These are phyloP conservation scores for Chlorella sp. DNA, from an alignment of 139 green algal genomes.

Conservation along the genomic window DNA sequence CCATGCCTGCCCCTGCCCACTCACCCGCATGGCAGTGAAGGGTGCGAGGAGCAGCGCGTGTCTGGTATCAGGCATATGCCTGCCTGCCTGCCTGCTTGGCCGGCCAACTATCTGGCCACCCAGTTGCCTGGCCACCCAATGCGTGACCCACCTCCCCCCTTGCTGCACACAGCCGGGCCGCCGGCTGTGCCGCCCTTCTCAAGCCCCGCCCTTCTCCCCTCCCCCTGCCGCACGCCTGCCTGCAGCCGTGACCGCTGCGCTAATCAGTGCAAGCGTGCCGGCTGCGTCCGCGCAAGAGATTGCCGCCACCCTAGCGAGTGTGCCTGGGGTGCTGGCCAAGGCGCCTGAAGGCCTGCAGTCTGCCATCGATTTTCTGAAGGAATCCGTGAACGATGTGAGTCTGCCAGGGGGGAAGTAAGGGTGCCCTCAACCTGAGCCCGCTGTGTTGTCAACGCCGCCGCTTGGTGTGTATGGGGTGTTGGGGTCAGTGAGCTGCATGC, in stretches of 20 bases:
- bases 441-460: not conserved
- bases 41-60: no score
- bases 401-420: no score
- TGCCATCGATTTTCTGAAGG: not conserved
- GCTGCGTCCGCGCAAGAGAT: not conserved
- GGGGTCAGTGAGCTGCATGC: no score
- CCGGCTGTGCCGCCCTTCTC: no score
- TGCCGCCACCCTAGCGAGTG: not conserved
- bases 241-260: not conserved
- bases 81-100: not conserved
- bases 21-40: no score
- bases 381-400: not conserved
- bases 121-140: no score
- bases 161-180: no score
- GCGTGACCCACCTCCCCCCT: no score
- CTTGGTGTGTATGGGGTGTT: not conserved
- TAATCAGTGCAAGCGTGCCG: not conserved
- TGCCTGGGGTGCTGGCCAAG: not conserved
- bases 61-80: not conserved
- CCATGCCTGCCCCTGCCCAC: no score
- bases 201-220: not conserved
- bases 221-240: not conserved
- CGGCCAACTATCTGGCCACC: no score
- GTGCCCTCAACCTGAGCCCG: not conserved
- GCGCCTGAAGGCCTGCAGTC: not conserved